Conservation (phyloP, 257 asterid species). For the Hygrophila difformis region DNA sequence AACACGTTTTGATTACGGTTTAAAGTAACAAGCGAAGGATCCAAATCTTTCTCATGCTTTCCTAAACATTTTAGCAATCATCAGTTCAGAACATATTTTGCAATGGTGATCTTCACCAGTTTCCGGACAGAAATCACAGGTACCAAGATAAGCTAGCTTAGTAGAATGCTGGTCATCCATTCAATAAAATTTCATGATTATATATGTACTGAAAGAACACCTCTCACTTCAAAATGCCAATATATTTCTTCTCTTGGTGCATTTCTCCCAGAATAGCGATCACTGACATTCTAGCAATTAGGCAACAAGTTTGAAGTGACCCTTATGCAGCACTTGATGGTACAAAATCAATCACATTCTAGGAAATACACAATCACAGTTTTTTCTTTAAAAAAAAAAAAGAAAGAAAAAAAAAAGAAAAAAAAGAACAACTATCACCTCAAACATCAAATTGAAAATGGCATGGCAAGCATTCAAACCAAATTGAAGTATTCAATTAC, state of each 20-base stretch:
- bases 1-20: no score
- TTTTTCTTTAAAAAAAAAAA: no score
- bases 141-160: background rate
- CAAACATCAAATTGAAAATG: background rate
- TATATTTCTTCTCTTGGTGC: background rate
- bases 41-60: background rate
- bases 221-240: background rate
- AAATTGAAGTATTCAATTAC: slow-evolving; percentile 18
- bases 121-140: background rate
- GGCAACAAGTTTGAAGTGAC: background rate
- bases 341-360: slow-evolving; percentile 1
- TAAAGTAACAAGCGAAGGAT: background rate
- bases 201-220: no score
- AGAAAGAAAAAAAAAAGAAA: no score
- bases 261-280: background rate
- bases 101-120: background rate
- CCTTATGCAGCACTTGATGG: background rate
- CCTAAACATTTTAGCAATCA: background rate
- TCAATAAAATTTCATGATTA: background rate
- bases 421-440: background rate
- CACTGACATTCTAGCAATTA: background rate
- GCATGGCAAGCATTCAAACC: background rate
- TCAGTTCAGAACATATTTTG: background rate
- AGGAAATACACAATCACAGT: background rate
- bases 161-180: background rate